Percentiles rank a stretch among this genome's conserved stretches.
Conservation (phyloP, 495 filamentous ascomycete species). For the Penicillium macrosclerotiorum region DNA sequence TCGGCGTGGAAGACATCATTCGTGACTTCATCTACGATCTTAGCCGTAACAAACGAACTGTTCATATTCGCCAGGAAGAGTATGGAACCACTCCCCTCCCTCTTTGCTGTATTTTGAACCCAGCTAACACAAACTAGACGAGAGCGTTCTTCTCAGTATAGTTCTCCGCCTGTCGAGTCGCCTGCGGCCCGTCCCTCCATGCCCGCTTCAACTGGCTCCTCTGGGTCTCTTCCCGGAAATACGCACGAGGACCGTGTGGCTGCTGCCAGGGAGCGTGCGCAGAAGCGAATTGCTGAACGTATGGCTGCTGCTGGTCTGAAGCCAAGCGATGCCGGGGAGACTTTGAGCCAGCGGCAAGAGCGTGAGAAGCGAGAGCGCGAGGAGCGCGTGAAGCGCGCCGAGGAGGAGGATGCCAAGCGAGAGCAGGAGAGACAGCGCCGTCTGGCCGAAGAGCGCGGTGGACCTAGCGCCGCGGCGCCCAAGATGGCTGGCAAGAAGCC, state of each 20-base stretch:
- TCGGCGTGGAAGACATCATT: conserved; percentile 95
- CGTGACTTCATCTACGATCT: conserved; percentile 97
- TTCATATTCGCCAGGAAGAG: conserved; percentile 74
- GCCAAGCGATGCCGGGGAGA: conserved; percentile 67
- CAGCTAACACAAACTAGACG: conserved; percentile 23
- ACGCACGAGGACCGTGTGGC: conserved; percentile 92
- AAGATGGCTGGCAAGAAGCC: conserved; percentile 72
- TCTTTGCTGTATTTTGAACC: conserved; percentile 2
- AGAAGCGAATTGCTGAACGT: conserved; percentile 96
- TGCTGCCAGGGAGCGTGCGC: conserved; percentile 94
- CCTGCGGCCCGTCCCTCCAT: conserved; percentile 38
- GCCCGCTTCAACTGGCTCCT: conserved; percentile 40
- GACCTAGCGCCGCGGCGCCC: conserved; percentile 50
- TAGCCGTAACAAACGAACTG: conserved; percentile 75
- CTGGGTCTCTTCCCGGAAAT: conserved; percentile 59
- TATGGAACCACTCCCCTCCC: conserved; percentile 34
- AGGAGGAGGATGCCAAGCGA: conserved; percentile 91
- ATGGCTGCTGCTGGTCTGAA: conserved; percentile 92
- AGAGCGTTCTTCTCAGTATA: conserved; percentile 23
- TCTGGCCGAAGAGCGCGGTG: conserved; percentile 76
- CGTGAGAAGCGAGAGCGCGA: conserved; percentile 85
- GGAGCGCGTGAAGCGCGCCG: conserved; percentile 79
- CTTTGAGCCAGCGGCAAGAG: conserved; percentile 77
- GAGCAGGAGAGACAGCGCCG: conserved; percentile 85
- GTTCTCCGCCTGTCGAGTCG: conserved; percentile 22